These are phyloP conservation scores for Fraxinus excelsior DNA, from an alignment of 257 asterid genomes.

Conservation along the genomic window DNA sequence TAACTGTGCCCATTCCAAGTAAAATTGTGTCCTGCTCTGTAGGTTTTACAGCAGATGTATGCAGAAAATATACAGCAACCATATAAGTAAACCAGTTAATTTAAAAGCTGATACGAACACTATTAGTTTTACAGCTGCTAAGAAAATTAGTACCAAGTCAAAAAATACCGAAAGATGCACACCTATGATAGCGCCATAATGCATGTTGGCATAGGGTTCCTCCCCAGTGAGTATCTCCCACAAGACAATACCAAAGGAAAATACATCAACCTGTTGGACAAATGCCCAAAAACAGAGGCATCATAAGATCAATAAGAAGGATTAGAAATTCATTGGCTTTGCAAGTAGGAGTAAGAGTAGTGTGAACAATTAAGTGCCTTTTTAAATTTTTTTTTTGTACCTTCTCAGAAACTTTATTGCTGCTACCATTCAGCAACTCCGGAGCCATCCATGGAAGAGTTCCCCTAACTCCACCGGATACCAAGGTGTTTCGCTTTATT, in stretches of 20 bases:
- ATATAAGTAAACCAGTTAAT: neutral
- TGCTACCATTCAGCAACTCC: slow-evolving; percentile 80
- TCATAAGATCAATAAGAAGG: slow-evolving; percentile 11
- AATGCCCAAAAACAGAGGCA: slow-evolving; percentile 7
- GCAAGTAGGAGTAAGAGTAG: slow-evolving; percentile 1
- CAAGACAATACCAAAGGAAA: slow-evolving; percentile 90
- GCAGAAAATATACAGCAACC: neutral
- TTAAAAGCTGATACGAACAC: neutral
- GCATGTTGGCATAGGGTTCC: slow-evolving; percentile 97
- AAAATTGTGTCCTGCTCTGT: neutral
- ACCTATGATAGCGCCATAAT: slow-evolving; percentile 94
- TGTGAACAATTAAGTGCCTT: slow-evolving; percentile 10
- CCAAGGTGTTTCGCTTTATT: slow-evolving; percentile 84
- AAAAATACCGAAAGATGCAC: neutral
- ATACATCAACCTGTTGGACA: slow-evolving; percentile 74
- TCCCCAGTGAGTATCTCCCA: slow-evolving; percentile 99
- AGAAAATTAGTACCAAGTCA: neutral
- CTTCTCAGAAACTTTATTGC: slow-evolving; percentile 88
- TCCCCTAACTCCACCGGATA: slow-evolving; percentile 95
- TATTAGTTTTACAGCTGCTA: neutral
- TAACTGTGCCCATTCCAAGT: neutral
- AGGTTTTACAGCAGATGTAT: neutral
- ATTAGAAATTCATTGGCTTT: slow-evolving; percentile 11
- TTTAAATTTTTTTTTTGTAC: slow-evolving; percentile 35
- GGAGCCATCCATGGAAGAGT: slow-evolving; percentile 99